Percentiles rank a stretch among this genome's conserved stretches.
Conservation (phyloP, 306 rosid genomes). For the Casuarina glauca region DNA sequence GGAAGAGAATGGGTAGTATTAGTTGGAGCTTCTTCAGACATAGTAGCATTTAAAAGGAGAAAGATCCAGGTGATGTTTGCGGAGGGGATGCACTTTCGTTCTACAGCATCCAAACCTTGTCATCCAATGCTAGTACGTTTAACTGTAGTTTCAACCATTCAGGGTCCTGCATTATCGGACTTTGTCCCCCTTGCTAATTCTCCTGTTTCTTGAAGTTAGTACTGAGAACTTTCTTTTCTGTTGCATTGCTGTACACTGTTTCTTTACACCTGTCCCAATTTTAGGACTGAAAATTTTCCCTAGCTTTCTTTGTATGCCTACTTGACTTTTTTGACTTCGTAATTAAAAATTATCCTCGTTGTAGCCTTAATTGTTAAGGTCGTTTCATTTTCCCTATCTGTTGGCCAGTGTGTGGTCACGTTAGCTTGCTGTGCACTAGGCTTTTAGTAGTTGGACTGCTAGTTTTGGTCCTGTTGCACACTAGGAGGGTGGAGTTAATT, state of each 20-base stretch:
- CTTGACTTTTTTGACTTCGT: neutral
- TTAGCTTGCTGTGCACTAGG: constrained; percentile 3
- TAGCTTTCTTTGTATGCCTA: neutral
- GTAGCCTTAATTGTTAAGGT: neutral
- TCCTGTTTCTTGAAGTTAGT: neutral
- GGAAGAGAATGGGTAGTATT: neutral
- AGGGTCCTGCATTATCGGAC: neutral
- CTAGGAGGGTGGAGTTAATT: neutral
- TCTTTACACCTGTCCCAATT: neutral
- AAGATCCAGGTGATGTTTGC: neutral
- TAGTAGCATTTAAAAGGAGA: too few species aligned
- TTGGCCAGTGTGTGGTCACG: constrained; percentile 1
- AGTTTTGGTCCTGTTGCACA: neutral
- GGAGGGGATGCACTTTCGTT: neutral
- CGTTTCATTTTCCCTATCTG: neutral
- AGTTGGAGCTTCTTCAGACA: neutral
- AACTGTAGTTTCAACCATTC: too few species aligned
- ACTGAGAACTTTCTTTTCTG: neutral
- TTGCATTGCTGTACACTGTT: neutral
- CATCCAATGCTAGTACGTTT: neutral
- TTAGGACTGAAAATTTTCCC: neutral
- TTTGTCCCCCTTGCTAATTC: neutral
- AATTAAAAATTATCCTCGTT: neutral
- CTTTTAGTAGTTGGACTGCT: neutral
- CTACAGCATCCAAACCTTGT: neutral